Evolutionary conservation across 192 early-diverging fungal genomes (phyloP).

Genomic region (Rhizoclosmatium globosum): DNA sequence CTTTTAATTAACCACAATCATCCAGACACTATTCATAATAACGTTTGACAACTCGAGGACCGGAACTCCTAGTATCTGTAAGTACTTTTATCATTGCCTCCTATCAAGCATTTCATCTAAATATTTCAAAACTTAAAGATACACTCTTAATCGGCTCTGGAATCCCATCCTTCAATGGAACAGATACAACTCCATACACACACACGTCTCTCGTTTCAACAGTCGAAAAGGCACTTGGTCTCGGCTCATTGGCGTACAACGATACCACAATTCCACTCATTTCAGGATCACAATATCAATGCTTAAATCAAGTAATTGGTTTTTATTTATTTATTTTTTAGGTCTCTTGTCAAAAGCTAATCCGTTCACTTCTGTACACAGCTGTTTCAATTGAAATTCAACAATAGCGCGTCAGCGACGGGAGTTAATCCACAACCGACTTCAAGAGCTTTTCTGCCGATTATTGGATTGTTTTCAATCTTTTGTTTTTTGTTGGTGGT

Average conservation of each 20-base stretch:
- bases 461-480: too few species aligned
- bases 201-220: conserved; percentile 71
- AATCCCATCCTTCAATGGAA: conserved; percentile 7
- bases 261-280: conserved; percentile 16
- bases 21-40: conserved; percentile 49
- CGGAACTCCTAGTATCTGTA: not conserved
- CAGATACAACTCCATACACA: conserved; percentile 65
- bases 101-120: not conserved
- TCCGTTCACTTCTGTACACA: too few species aligned
- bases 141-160: conserved; percentile 32
- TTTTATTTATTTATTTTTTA: not conserved
- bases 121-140: not conserved
- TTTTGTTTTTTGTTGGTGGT: too few species aligned
- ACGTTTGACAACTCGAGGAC: conserved; percentile 49
- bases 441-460: too few species aligned
- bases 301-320: conserved; percentile 8
- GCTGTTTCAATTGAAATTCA: too few species aligned
- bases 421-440: too few species aligned
- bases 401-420: too few species aligned
- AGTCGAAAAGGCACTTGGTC: conserved; percentile 67
- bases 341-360: not conserved
- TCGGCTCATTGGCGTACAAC: conserved; percentile 55
- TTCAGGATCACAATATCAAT: conserved; percentile 22
- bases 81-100: not conserved
- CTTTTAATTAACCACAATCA: conserved; percentile 47